Percentiles rank a stretch among this genome's conserved stretches.
These are phyloP conservation scores for Balamuthia mandrillaris DNA, from an alignment of 208 protist genomes.

Conservation along the genomic window DNA sequence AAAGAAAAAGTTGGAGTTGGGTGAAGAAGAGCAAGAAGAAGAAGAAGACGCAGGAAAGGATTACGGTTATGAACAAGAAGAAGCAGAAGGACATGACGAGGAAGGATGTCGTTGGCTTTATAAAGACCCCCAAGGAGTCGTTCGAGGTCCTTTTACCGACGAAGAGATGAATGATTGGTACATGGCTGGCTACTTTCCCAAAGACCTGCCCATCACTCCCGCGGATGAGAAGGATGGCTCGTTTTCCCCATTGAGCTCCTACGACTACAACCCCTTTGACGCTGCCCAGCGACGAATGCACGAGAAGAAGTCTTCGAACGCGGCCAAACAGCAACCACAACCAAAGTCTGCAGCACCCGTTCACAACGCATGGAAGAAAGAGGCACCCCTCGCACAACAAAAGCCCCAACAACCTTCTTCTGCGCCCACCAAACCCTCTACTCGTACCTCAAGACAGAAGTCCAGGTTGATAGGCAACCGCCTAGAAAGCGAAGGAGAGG, in stretches of 20 bases:
- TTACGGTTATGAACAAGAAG: neutral
- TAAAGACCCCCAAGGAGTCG: conserved; percentile 6
- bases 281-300: conserved; percentile 1
- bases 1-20: neutral
- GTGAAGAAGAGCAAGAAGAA: neutral
- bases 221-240: neutral
- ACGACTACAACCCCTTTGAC: conserved; percentile 14
- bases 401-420: too few relatives aligned
- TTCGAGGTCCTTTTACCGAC: conserved; percentile 27
- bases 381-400: too few relatives aligned
- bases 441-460: neutral
- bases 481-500: neutral
- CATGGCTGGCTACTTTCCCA: neutral
- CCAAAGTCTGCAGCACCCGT: too few relatives aligned
- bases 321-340: neutral
- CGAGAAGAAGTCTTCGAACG: neutral
- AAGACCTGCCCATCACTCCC: neutral
- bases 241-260: neutral
- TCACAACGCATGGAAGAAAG: too few relatives aligned
- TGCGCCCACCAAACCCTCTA: neutral
- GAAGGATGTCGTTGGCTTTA: neutral
- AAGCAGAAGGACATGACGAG: neutral
- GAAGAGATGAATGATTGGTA: conserved; percentile 15
- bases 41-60: neutral
- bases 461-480: neutral